phyloP scores from a whole-genome alignment of 805 yeast species.

The Ogataea methanolica region DNA sequence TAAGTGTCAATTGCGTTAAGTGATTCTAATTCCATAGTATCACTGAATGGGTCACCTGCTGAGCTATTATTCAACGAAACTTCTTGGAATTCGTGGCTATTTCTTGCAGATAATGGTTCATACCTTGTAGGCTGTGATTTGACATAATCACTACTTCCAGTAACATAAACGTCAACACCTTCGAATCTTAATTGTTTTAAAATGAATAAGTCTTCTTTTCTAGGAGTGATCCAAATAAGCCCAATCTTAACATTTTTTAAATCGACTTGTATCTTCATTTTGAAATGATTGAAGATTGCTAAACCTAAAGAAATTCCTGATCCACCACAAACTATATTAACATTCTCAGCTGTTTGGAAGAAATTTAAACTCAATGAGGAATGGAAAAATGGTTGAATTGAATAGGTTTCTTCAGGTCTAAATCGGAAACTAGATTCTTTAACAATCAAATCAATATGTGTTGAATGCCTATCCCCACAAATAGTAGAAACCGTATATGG shows the following conservation, averaged over 20 bases:
- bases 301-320: conserved; percentile 66
- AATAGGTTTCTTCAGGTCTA: conserved; percentile 29
- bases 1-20: conserved; percentile 6
- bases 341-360: conserved; percentile 44
- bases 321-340: conserved; percentile 63
- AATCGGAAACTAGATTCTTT: conserved; percentile 37
- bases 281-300: conserved; percentile 43
- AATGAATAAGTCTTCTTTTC: conserved; percentile 42
- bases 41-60: conserved; percentile 7
- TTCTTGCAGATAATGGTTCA: background rate
- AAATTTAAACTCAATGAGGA: conserved; percentile 42
- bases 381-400: conserved; percentile 36
- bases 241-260: conserved; percentile 30
- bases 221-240: conserved; percentile 52
- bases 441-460: conserved; percentile 39
- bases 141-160: conserved; percentile 14
- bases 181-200: conserved; percentile 34
- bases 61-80: background rate
- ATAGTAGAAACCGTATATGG: conserved; percentile 59
- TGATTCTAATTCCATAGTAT: conserved; percentile 25
- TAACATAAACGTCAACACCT: conserved; percentile 37
- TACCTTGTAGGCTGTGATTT: background rate
- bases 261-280: conserved; percentile 17
- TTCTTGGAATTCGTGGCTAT: conserved; percentile 4
- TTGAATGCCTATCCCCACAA: conserved; percentile 24